phyloP scores from a whole-genome alignment of 1,284 basidiomycete genomes.

The Cryptococcus floricola region DNA sequence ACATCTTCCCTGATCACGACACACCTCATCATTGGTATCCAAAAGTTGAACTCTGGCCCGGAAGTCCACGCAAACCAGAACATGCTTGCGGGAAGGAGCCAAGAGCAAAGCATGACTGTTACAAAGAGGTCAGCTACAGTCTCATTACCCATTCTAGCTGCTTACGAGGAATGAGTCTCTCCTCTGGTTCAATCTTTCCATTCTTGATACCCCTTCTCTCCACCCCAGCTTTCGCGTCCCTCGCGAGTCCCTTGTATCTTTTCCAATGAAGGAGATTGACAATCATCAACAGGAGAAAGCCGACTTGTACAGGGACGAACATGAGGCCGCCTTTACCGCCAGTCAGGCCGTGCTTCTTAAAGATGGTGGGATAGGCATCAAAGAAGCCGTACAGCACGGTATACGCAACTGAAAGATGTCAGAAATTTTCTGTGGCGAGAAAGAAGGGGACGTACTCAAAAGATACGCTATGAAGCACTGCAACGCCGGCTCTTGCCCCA shows the following conservation, averaged over 20 bases:
- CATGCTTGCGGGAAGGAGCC: slow-evolving; percentile 22
- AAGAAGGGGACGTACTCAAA: slow-evolving; percentile 12
- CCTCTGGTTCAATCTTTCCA: slow-evolving; percentile 27
- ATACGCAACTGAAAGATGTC: slow-evolving; percentile 20
- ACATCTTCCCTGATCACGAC: background rate
- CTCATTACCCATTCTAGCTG: background rate
- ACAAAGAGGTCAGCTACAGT: background rate
- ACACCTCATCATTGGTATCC: slow-evolving; percentile 27
- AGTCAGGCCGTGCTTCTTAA: slow-evolving; percentile 39
- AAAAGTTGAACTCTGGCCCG: slow-evolving; percentile 14
- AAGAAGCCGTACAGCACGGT: slow-evolving; percentile 58
- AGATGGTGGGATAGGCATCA: slow-evolving; percentile 58
- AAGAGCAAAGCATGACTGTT: slow-evolving; percentile 18
- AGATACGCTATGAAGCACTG: slow-evolving; percentile 27
- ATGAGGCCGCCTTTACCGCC: slow-evolving; percentile 59
- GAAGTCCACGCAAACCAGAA: slow-evolving; percentile 36
- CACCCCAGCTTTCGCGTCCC: slow-evolving; percentile 19
- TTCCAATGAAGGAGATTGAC: slow-evolving; percentile 16
- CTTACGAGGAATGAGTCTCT: slow-evolving; percentile 27
- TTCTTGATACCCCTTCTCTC: slow-evolving; percentile 19
- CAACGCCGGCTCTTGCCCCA: slow-evolving; percentile 22
- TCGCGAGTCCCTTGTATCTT: slow-evolving; percentile 16
- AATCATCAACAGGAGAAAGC: slow-evolving; percentile 20
- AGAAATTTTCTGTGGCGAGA: background rate
- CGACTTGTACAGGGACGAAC: slow-evolving; percentile 58